These are phyloP conservation scores for Paramecium pentaurelia DNA, from an alignment of 73 alveolate genomes.

Conservation along the genomic window DNA sequence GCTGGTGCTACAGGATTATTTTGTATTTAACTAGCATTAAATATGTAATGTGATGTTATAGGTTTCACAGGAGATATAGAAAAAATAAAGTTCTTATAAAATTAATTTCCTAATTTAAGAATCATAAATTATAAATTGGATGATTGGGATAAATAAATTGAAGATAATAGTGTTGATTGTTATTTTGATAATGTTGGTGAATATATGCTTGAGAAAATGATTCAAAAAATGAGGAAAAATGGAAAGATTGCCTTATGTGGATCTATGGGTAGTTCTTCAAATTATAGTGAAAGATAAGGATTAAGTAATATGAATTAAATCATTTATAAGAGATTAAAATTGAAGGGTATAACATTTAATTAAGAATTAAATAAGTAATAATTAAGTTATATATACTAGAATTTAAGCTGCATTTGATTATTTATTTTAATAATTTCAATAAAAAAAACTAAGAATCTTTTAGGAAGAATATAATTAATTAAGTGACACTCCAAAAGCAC, in stretches of 20 bases:
- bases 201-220: conserved; percentile 1
- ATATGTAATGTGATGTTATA: conserved; percentile 42
- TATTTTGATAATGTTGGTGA: conserved; percentile 63
- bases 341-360: conserved; percentile 47
- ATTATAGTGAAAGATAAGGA: conserved; percentile 45
- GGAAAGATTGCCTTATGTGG: conserved; percentile 59
- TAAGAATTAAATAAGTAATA: conserved; percentile 1
- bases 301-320: background rate
- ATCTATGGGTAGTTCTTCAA: conserved; percentile 50
- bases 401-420: conserved; percentile 43
- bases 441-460: background rate
- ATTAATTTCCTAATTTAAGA: background rate
- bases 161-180: conserved; percentile 14
- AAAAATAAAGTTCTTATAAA: background rate
- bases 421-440: background rate
- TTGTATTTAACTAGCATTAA: conserved; percentile 18
- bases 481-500: background rate
- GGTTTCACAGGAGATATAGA: conserved; percentile 32
- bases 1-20: conserved; percentile 63
- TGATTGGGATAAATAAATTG: background rate
- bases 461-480: conserved; percentile 36
- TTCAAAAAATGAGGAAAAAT: conserved; percentile 12
- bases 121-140: conserved; percentile 33
- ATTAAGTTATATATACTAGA: background rate
- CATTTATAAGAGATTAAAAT: background rate